Evolutionary conservation across 202 grass and related monocot species (phyloP), one percentile per base, ranked within the genome.

Genomic region (Tripidium arundinaceum): DNA sequence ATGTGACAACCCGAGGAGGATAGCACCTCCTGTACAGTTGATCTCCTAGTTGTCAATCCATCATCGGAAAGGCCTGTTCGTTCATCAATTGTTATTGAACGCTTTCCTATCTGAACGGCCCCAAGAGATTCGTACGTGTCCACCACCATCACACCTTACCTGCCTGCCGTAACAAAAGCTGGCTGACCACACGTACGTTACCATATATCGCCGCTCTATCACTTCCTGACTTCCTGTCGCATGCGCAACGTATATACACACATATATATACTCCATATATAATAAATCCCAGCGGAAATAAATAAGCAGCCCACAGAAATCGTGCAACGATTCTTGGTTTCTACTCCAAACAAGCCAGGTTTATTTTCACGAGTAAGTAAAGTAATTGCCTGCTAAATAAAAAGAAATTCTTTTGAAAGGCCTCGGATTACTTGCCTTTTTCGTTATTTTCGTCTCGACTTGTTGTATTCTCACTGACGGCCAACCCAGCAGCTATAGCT

Each of bases 381-480:
- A 18, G 2, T 36, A 22, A 13, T 38, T n/a, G 8, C 8, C 68
- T n/a, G 3, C 22, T 12, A 15, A n/a, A 0, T 9, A 26, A 75
- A 45, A 77, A 11, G 7, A 7, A 61, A 27, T 27, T 29, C 39
- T 77, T 28, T 47, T 29, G 3, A 21, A 46, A 49, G 41, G 27
- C 40, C 15, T 43, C 28, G 45, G 45, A 54, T 54, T 6, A 38
- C 49, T 68, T 79, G 63, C 77, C 77, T 39, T 26, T 55, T 68
- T 79, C 8, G 8, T 43, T 2, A 11, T 11, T 22, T 40, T 27
- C 7, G 49, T 26, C 4, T 25, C 7, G 76, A 25, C 54, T 72
- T 77, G 64, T 61, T 47, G n/a, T n/a, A n/a, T 72, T 58, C 66
- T 82, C 85, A 59, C 26, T 82, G 78, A 15, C 37, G 66, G 22